Evolutionary conservation across 208 protist genomes (phyloP).

Genomic region (Trypanosoma mega): DNA sequence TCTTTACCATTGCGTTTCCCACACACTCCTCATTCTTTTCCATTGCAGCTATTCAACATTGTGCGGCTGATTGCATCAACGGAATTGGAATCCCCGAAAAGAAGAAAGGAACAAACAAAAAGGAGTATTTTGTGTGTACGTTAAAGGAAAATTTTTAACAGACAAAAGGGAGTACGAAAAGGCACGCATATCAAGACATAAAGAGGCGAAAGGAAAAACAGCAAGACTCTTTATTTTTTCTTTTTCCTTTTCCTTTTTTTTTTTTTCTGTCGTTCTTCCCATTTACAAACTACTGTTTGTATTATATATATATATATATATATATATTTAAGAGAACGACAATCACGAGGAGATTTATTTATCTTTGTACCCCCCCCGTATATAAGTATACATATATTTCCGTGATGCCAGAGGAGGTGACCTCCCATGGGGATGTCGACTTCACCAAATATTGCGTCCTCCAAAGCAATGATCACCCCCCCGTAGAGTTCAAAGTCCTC

Average conservation of each 20-base stretch:
- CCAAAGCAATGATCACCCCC: constrained; percentile 84
- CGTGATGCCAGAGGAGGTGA: constrained; percentile 62
- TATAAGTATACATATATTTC: constrained; percentile 1
- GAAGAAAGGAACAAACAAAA: no score
- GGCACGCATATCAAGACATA: no score
- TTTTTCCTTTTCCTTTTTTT: constrained; percentile 15
- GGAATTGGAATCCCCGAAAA: no score
- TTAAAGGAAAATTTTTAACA: no score
- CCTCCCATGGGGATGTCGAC: constrained; percentile 57
- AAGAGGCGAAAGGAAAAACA: no score
- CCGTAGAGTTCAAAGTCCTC: constrained; percentile 80
- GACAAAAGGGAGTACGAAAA: no score
- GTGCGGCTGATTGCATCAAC: no score
- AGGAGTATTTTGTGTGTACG: no score
- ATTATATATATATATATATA: constrained; percentile 14
- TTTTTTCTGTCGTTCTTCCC: constrained; percentile 23
- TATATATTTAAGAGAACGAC: constrained; percentile 8
- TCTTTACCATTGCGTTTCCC: no score
- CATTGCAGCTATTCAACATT: no score
- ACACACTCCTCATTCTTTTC: no score
- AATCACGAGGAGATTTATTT: neutral
- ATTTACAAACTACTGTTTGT: constrained; percentile 6
- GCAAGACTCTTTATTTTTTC: constrained; percentile 10
- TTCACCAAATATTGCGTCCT: constrained; percentile 86
- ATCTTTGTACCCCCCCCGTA: neutral